Percentiles rank a stretch among this genome's conserved stretches.
These are phyloP conservation scores for Camillea tinctor DNA, from an alignment of 2,329 filamentous ascomycete genomes.

Conservation along the genomic window DNA sequence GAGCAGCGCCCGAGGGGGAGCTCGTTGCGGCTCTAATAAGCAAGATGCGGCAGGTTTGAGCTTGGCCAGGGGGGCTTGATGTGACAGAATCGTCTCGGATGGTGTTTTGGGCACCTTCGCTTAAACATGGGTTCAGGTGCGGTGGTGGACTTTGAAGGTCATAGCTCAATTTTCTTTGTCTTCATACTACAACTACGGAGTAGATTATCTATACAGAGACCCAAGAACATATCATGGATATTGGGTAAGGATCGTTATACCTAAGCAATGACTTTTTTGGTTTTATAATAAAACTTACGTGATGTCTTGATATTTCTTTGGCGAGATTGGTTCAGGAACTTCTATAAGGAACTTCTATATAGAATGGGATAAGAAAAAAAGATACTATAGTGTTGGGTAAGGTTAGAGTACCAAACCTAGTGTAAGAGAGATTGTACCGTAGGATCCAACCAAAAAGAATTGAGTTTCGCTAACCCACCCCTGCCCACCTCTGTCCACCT, in stretches of 20 bases:
- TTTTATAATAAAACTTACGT: no score
- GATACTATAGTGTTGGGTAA: not conserved
- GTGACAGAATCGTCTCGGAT: conserved; percentile 52
- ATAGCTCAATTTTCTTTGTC: conserved; percentile 18
- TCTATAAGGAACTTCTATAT: no score
- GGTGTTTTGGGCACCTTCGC: conserved; percentile 41
- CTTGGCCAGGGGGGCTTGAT: conserved; percentile 29
- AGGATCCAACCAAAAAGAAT: not conserved
- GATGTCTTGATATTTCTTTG: no score
- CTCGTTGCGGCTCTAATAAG: conserved; percentile 14
- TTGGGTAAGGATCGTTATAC: no score
- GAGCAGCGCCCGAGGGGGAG: conserved; percentile 8
- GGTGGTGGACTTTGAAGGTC: conserved; percentile 8
- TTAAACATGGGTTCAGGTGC: conserved; percentile 24
- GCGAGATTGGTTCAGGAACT: no score
- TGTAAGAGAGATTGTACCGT: not conserved
- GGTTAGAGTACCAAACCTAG: not conserved
- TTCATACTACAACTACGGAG: no score
- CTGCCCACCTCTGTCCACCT: no score
- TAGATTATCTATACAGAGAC: no score
- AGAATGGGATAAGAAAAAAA: no score
- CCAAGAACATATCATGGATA: no score
- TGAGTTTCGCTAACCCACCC: not conserved
- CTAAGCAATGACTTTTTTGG: no score
- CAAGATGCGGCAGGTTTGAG: conserved; percentile 15